A percentile compares a stretch with the other conserved stretches of the same genome.
These are phyloP conservation scores for Inonotus obliquus DNA, from an alignment of 1,284 basidiomycete genomes.

Conservation along the genomic window DNA sequence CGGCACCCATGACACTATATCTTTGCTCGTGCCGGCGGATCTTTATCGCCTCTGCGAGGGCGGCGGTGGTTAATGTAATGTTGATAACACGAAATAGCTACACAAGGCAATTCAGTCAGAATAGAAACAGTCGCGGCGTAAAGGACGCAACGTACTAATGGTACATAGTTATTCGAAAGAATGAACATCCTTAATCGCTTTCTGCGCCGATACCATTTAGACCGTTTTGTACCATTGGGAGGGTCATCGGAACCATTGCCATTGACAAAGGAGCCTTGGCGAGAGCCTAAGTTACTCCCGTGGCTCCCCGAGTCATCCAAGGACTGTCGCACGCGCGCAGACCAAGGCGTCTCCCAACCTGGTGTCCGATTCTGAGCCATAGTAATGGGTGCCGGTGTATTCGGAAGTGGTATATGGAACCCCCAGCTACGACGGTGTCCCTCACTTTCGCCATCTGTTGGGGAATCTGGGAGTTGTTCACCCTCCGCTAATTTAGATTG, in stretches of 20 bases:
- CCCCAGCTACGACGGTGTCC: constrained; percentile 27
- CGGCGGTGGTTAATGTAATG: constrained; percentile 75
- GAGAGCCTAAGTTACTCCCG: constrained; percentile 19
- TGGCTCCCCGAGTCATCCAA: constrained; percentile 14
- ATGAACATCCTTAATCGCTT: constrained; percentile 61
- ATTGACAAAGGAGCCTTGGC: constrained; percentile 29
- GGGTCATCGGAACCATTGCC: constrained; percentile 34
- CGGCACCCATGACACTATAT: constrained; percentile 54
- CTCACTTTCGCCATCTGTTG: constrained; percentile 22
- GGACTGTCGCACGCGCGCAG: constrained; percentile 35
- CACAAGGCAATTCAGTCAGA: constrained; percentile 22
- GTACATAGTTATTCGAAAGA: constrained; percentile 68
- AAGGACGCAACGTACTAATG: constrained; percentile 47
- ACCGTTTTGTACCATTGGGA: constrained; percentile 25
- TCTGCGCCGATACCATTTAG: constrained; percentile 40
- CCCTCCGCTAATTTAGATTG: constrained; percentile 19
- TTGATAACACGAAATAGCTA: constrained; percentile 84
- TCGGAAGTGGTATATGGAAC: constrained; percentile 36
- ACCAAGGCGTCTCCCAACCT: constrained; percentile 68
- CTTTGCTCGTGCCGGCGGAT: constrained; percentile 59
- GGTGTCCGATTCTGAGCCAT: constrained; percentile 51
- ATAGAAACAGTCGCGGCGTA: constrained; percentile 7
- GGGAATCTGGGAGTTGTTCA: constrained; percentile 14
- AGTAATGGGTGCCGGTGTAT: constrained; percentile 40
- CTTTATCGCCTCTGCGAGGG: constrained; percentile 75